Base-by-base conservation (phyloP, 495 filamentous ascomycete genomes). In the Wilcoxina mikolae region DNA sequence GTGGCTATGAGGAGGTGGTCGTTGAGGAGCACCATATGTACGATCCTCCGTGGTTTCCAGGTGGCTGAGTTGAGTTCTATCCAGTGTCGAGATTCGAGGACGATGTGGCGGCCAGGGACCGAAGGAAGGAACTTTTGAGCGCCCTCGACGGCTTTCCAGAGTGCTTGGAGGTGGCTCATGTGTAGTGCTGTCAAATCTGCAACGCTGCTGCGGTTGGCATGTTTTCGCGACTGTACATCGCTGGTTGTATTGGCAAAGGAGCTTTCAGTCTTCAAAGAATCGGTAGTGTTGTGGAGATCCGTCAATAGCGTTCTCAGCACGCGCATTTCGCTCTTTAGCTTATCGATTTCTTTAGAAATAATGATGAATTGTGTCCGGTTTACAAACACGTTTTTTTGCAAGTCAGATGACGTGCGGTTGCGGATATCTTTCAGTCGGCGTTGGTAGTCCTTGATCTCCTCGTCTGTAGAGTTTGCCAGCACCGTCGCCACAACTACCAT, bases 301-400 rank as follows among this genome's bases (percentile, higher is more conserved):
- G 84, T 81, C 79, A 96, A 94, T 41, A 95, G 74, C 42, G 81
- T 81, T 18, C 84, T 77, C 3, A 99, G 79, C 1, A 84, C 82
- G 22, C 88, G 79, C 90, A 99, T 96, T 68, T 99, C 91, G 43
- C 81, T 78, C 65, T 95, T 96, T 50, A 99, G 77, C 68, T 94
- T 95, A 63, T 99, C 91, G 2, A 94, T 94, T 69, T 99, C 93
- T 70, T 95, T 91, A 68, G 87, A 94, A 68, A 99, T 96, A 62
- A 93, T 90, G 73, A 99, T 94, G 69, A 99, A 99, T 62, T 96
- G 90, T 0, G 88, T 94, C 43, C 91, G 81, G 68, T 99, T 99
- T 65, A 95, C 88, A 68, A 90, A 95, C 28, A 99, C 87, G 72
- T 87, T 99, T 61, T 93, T 84, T 63, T 96, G 93, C 9, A 99